Evolutionary conservation across 2,329 filamentous ascomycete species (phyloP).

Genomic region (Plenodomus lindquistii): DNA sequence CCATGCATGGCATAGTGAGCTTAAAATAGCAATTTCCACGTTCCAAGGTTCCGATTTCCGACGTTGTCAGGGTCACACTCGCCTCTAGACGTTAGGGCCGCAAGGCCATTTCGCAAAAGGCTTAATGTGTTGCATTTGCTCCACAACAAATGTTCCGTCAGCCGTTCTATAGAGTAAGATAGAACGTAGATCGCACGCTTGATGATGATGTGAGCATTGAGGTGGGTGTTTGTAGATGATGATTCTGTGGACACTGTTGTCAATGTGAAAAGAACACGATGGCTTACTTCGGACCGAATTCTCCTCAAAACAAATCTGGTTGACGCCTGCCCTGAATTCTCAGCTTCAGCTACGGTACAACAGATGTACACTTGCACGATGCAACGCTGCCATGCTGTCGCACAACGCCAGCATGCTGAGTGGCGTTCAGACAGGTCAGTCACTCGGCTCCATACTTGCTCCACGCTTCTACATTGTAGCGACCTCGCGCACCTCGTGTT

Average conservation of each 20-base stretch:
- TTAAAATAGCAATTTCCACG: neutral
- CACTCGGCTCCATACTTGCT: neutral
- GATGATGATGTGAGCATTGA: neutral
- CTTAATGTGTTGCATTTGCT: neutral
- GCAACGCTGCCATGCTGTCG: conserved; percentile 3
- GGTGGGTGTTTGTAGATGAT: neutral
- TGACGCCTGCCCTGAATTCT: neutral
- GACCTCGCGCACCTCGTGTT: conserved; percentile 5
- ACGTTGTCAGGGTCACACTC: neutral
- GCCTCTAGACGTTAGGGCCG: conserved; percentile 6
- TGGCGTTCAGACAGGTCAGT: neutral
- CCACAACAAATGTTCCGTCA: neutral
- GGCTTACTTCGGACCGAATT: neutral
- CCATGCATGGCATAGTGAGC: neutral
- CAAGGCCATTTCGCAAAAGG: neutral
- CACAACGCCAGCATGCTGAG: neutral
- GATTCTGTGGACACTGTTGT: neutral
- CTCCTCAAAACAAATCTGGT: neutral
- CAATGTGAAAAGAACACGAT: neutral
- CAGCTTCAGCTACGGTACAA: neutral
- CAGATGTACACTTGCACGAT: neutral
- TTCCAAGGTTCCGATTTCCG: neutral
- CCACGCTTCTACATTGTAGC: neutral
- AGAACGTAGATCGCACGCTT: neutral
- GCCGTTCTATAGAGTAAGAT: neutral